Base-by-base conservation (phyloP, 1,284 basidiomycete species). In the Stereum hirsutum region DNA sequence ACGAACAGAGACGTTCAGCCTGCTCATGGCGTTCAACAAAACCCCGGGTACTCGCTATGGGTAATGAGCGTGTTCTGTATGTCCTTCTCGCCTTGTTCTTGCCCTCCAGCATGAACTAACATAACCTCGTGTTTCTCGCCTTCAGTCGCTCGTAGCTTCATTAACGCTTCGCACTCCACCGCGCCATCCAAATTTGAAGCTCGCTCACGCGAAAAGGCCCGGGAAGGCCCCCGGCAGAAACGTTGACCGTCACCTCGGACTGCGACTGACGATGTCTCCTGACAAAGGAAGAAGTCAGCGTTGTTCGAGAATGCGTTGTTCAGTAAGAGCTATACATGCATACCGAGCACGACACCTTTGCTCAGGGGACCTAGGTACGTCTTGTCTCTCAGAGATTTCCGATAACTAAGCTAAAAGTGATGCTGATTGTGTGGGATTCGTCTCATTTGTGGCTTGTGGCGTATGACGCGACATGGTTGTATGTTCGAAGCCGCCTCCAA, bases 1-100 rank as follows among this genome's bases (percentile, higher is more conserved):
- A 6, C 78, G 95, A 11, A 98, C 95, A 1, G 95, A 99, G 57
- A 93, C 91, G 1, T 86, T 98, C 43, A 78, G 94, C 33, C 79
- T 84, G 0, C 72, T 89, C 35, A 88, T 82, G 41, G 67, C 66
- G 24, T 89, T 95, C 54, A 85, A 82, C 47, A 76, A 89, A 45
- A 70, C 70, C 3, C 96, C n/a, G 89, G 66, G 85, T 95, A 10
- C 74, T 87, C 36, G 73, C 78, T 2, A 90, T 94, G 83, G 60
- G 69, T 14, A 74, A 88, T 52, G 62, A 73, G 2, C 56, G 61
- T 15, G 56, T 14, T 60, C 72, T 26, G 81, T 85, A 55, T 28
- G 69, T 59, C 12, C 26, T 28, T 36, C 38, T n/a, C 20, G 17
- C 19, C n/a, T n/a, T n/a, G n/a, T 15, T 40, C 43, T 20, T 20